These are phyloP conservation scores for Naganishia randhawae DNA, from an alignment of 768 basidiomycete species.

Conservation along the genomic window DNA sequence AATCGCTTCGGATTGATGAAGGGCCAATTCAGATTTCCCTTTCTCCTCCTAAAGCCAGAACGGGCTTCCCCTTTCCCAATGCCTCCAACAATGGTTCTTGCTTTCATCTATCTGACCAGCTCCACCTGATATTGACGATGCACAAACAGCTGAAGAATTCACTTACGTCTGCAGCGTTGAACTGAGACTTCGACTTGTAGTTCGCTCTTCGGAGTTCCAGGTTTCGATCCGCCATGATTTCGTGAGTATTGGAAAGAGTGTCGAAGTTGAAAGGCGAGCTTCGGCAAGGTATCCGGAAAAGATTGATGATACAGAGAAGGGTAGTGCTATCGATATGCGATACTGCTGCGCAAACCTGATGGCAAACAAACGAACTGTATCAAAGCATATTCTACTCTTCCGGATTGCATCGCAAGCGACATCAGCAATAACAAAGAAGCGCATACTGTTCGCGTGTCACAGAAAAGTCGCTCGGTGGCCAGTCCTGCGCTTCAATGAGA, in stretches of 20 bases:
- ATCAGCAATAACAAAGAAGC: conserved; percentile 17
- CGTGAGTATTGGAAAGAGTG: conserved; percentile 30
- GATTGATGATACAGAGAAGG: neutral
- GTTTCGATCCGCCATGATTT: conserved; percentile 47
- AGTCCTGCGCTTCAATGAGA: neutral
- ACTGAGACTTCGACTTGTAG: conserved; percentile 52
- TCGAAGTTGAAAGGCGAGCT: neutral
- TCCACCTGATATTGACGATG: neutral
- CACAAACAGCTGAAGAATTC: neutral
- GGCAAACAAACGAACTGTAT: neutral
- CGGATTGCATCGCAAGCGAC: conserved; percentile 13
- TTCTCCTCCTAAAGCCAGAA: too few species aligned
- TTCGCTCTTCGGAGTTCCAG: conserved; percentile 48
- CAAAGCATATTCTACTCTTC: conserved; percentile 17
- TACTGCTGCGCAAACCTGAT: too few species aligned
- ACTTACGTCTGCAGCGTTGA: conserved; percentile 50
- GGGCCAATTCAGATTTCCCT: too few species aligned
- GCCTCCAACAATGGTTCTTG: too few species aligned
- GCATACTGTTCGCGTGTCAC: neutral
- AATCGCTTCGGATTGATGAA: neutral
- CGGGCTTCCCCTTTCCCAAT: neutral
- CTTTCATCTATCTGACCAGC: neutral
- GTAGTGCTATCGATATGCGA: too few species aligned
- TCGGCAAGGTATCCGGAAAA: neutral
- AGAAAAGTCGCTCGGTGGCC: neutral